Evolutionary conservation across 2,329 filamentous ascomycete species (phyloP), one percentile per base, ranked within the genome.

Genomic region (Fusarium buharicum): DNA sequence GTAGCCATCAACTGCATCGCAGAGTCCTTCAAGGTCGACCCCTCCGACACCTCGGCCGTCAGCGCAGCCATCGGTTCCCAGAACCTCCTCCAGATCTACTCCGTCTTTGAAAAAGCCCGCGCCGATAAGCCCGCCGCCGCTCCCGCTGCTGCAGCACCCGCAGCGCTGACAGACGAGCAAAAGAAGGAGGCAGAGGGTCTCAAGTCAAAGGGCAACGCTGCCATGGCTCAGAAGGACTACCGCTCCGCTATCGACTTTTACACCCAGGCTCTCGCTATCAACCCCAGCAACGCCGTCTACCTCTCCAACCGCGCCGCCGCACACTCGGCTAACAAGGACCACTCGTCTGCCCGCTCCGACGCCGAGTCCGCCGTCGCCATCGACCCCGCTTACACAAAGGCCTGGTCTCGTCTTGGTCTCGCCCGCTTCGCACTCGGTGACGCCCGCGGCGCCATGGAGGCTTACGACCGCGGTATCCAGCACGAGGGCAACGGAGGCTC

Each of bases 291-390:
- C 80, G 91, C 93, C 34, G 95, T 99, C 78, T 99, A 95, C 84
- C 90, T 99, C 36, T 97, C 92, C 63, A 99, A 99, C 86, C 92
- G 95, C 67, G 95, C 95, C 11, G 95, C 95, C 41, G 95, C 95
- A 6, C 91, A 96, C 83, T 93, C 89, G 24, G 94, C 92, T 18
- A 87, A 87, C 61, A 86, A 88, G 69, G 89, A 97, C 78, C 93
- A 98, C 80, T 87, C 90, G 61, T 88, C 90, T 62, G 95, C 95
- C 12, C 88, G 87, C 70, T 83, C 89, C 60, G 95, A 99, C 76
- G 95, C 95, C 41, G 94, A 98, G 80, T 86, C 95, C 65, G 95
- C 95, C 51, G 91, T 95, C 52, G 86, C 87, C 54, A 85, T 93
- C 50, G 95, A 99, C 76, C 92, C 95, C 12, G 88, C 87, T 75